Conservation (phyloP, 2,329 filamentous ascomycete species). For the Colletotrichum sp. region DNA sequence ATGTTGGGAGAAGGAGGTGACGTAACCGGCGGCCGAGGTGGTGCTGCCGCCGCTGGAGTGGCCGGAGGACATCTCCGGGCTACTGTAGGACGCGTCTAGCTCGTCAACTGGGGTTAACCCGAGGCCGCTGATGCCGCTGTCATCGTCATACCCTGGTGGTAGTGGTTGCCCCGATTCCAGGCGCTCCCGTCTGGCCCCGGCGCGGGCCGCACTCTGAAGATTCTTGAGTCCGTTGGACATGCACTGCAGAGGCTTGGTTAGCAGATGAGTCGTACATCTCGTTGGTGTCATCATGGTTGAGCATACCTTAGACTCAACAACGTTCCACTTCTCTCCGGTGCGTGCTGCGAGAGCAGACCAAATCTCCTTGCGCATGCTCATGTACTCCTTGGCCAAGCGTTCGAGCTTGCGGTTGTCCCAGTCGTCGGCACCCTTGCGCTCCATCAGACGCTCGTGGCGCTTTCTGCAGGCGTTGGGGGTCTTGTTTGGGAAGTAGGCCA, state of each 20-base stretch:
- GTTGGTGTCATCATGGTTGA: not conserved
- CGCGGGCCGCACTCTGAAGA: conserved; percentile 72
- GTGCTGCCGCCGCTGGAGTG: conserved; percentile 43
- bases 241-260: conserved; percentile 57
- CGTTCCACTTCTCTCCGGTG: conserved; percentile 84
- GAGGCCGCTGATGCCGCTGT: conserved; percentile 72
- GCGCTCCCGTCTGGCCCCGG: conserved; percentile 69
- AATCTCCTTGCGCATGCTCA: conserved; percentile 79
- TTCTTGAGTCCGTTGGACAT: conserved; percentile 87
- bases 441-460: conserved; percentile 83
- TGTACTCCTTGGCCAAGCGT: conserved; percentile 77
- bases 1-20: conserved; percentile 29
- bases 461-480: conserved; percentile 86
- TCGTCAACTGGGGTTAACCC: conserved; percentile 65
- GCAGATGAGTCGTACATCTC: not conserved
- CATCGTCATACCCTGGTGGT: conserved; percentile 64
- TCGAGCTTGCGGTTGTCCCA: conserved; percentile 82
- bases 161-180: conserved; percentile 52
- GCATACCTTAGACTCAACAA: conserved; percentile 66
- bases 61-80: conserved; percentile 54
- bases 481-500: conserved; percentile 78
- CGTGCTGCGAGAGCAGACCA: conserved; percentile 77
- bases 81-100: conserved; percentile 62
- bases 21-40: conserved; percentile 33
- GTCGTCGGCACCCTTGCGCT: conserved; percentile 75